Percentiles rank a stretch among this genome's conserved stretches.
Evolutionary conservation across 31 red algal genomes (phyloP).

Genomic region (Porphyra umbilicalis): DNA sequence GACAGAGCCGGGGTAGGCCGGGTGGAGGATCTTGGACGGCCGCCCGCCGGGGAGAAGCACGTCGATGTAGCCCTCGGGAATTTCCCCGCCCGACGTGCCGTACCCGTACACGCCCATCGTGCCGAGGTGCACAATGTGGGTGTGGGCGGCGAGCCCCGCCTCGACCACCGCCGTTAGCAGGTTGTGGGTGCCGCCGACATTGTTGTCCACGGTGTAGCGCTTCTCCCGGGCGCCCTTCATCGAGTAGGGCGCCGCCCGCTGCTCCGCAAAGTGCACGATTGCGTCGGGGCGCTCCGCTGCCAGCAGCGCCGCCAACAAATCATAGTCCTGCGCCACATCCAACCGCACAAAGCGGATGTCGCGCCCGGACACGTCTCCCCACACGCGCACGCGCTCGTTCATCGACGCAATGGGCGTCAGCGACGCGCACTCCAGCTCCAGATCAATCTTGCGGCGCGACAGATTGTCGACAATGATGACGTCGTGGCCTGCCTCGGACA

Average conservation of each 20-base stretch:
- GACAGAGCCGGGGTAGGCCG: slow-evolving; percentile 82
- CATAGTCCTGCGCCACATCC: slow-evolving; percentile 79
- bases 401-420: slow-evolving; percentile 90
- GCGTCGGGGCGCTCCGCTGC: slow-evolving; percentile 68
- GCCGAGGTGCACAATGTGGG: slow-evolving; percentile 93
- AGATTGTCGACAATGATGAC: slow-evolving; percentile 98
- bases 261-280: slow-evolving; percentile 97
- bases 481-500: slow-evolving; percentile 85
- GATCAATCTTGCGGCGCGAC: slow-evolving; percentile 91
- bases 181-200: slow-evolving; percentile 88
- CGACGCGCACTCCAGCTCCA: slow-evolving; percentile 83
- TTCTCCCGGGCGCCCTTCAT: slow-evolving; percentile 89
- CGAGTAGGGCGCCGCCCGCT: slow-evolving; percentile 93
- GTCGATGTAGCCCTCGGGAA: slow-evolving; percentile 98
- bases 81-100: slow-evolving; percentile 88
- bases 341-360: slow-evolving; percentile 72
- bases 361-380: slow-evolving; percentile 44
- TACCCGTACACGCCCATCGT: slow-evolving; percentile 99
- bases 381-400: slow-evolving; percentile 54
- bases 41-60: slow-evolving; percentile 77
- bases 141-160: slow-evolving; percentile 43
- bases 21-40: slow-evolving; percentile 77
- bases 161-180: slow-evolving; percentile 83
- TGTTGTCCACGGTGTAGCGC: slow-evolving; percentile 96
- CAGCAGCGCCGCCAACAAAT: slow-evolving; percentile 61